Evolutionary conservation across 1,284 basidiomycete genomes (phyloP), one percentile per base, ranked within the genome.

Genomic region (Ustilago xerochloae): DNA sequence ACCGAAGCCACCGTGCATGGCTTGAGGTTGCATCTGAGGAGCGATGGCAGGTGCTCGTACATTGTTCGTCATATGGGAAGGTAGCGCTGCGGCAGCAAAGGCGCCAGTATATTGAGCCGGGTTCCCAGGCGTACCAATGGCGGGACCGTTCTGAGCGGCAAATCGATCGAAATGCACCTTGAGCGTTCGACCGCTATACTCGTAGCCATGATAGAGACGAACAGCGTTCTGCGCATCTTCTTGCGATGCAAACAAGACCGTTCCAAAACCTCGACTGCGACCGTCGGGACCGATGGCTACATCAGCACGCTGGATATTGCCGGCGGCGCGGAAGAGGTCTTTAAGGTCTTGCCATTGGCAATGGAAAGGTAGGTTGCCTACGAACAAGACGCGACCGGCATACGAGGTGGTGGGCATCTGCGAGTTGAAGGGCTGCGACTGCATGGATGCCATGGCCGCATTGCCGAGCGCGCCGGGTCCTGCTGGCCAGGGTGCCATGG

Each of bases 221-320:
- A 96, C 90, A 1, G 94, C 96, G 24, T 91, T 87, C 64, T 92
- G 90, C 0, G 94, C 95, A 81, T 98, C 95, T 82, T 96, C 94
- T 32, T 92, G 91, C 32, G 90, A 92, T 1, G 93, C 93, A 69
- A 97, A 90, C 20, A 97, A 88, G 7, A 97, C 94, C 4, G 93
- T 97, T 20, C 95, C 95, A 81, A 94, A 94, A 0, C 95, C 95
- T 61, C 93, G 88, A 60, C 92, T 93, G 77, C 94, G 88, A 81
- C 96, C 96, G 83, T 97, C 94, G 2, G 92, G 92, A 1, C 93
- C 93, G 1, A 97, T 88, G 13, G 92, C 92, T 52, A 97, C 93
- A 82, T 97, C 96, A 7, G 96, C 95, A 33, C 96, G 90, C 20
- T 97, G 88, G 57, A 99, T 94, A 0, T 94, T 96, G 48, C 81